Conservation (phyloP, 192 early-diverging fungal genomes). For the Chytriomyces sp. region DNA sequence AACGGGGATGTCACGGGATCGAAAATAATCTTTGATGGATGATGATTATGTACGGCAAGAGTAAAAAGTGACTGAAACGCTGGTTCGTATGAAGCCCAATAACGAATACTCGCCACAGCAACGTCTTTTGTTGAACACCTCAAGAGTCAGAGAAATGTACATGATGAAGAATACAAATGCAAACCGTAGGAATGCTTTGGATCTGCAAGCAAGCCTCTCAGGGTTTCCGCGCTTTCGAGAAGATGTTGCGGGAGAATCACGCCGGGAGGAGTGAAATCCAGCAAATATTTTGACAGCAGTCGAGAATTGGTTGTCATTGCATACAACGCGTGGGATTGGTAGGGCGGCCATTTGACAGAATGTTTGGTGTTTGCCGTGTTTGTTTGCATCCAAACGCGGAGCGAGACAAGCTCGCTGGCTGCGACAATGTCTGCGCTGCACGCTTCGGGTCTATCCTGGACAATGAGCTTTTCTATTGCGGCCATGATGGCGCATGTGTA, state of each 20-base stretch:
- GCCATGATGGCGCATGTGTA: too few relatives aligned
- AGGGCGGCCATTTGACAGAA: not conserved
- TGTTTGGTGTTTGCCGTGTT: too few relatives aligned
- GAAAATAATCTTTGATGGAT: constrained; percentile 18
- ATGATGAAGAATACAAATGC: not conserved
- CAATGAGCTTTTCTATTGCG: too few relatives aligned
- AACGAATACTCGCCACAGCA: constrained; percentile 3
- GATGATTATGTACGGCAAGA: constrained; percentile 12
- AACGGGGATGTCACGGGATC: constrained; percentile 3
- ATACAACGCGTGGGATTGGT: not conserved
- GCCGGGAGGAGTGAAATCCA: not conserved
- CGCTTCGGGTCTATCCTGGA: too few relatives aligned
- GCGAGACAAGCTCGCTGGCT: too few relatives aligned
- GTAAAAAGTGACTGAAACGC: constrained; percentile 11
- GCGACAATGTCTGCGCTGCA: too few relatives aligned
- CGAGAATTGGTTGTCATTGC: not conserved
- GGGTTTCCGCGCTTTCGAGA: not conserved
- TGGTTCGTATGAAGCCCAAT: constrained; percentile 5
- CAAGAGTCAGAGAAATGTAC: not conserved
- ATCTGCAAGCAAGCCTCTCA: not conserved
- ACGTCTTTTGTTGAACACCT: not conserved
- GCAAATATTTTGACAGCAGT: not conserved
- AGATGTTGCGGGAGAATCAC: not conserved
- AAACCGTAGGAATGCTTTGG: not conserved
- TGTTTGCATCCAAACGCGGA: too few relatives aligned